Evolutionary conservation across 164 flowering plant species (phyloP).

Genomic region (Paratinospora sagittata): DNA sequence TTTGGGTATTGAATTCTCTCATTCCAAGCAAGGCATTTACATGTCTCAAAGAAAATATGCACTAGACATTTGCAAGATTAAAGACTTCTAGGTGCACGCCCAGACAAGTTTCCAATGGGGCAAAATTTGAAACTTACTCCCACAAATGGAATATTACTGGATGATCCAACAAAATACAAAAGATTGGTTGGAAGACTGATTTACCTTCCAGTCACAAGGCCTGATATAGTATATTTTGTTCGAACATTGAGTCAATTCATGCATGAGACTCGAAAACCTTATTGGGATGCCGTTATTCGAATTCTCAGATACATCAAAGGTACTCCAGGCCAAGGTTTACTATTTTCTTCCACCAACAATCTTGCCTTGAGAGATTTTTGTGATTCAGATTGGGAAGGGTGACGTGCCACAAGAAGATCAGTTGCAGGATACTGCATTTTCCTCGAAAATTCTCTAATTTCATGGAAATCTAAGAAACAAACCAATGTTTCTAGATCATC

Average conservation of each 20-base stretch:
- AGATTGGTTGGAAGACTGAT: slow-evolving; percentile 5
- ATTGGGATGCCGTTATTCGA: background rate
- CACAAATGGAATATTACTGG: background rate
- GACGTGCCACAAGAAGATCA: background rate
- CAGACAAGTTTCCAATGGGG: background rate
- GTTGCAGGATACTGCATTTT: background rate
- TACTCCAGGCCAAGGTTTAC: slow-evolving; percentile 4
- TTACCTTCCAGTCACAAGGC: slow-evolving; percentile 2
- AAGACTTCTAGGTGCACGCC: background rate
- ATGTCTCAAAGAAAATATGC: slow-evolving; percentile 11
- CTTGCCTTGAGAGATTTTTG: background rate
- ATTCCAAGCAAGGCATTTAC: background rate
- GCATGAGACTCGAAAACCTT: background rate
- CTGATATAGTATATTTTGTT: background rate
- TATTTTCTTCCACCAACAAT: background rate
- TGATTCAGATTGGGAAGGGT: slow-evolving; percentile 9
- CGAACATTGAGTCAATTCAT: slow-evolving; percentile 2
- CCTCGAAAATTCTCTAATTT: background rate
- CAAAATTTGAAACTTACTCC: slow-evolving; percentile 9
- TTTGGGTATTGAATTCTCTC: background rate
- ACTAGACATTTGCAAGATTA: slow-evolving; percentile 5
- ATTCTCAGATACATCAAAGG: slow-evolving; percentile 2
- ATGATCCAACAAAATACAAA: slow-evolving; percentile 6
- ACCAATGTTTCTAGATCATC: background rate
- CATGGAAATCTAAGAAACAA: slow-evolving; percentile 6